These are phyloP conservation scores for Clavispora phyllophila DNA, from an alignment of 805 yeast species.

Conservation along the genomic window DNA sequence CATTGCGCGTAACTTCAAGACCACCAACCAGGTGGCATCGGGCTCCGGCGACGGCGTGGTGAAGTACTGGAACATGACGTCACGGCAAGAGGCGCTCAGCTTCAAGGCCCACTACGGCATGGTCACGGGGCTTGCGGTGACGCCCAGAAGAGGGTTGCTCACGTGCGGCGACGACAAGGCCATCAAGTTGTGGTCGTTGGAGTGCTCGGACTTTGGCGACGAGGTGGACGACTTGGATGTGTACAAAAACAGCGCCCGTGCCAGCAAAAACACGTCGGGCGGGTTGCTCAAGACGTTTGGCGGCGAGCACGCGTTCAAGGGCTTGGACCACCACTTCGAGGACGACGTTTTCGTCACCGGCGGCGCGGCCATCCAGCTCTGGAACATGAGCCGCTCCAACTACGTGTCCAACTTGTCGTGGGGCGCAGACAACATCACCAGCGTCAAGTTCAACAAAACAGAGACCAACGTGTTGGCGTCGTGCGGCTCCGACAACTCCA, in stretches of 20 bases:
- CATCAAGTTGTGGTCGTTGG: slow-evolving; percentile 82
- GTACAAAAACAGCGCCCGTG: slow-evolving; percentile 20
- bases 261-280: slow-evolving; percentile 22
- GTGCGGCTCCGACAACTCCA: slow-evolving; percentile 79
- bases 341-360: slow-evolving; percentile 83
- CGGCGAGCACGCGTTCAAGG: slow-evolving; percentile 79
- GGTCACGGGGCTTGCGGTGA: slow-evolving; percentile 75
- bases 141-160: slow-evolving; percentile 55
- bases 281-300: slow-evolving; percentile 75
- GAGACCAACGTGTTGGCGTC: slow-evolving; percentile 87
- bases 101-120: slow-evolving; percentile 88
- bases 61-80: slow-evolving; percentile 88
- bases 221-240: slow-evolving; percentile 26
- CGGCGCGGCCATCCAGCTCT: slow-evolving; percentile 82
- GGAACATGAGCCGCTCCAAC: slow-evolving; percentile 82
- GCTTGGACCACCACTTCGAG: slow-evolving; percentile 79
- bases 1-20: slow-evolving; percentile 70
- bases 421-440: slow-evolving; percentile 91
- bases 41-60: slow-evolving; percentile 95
- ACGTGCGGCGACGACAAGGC: slow-evolving; percentile 92
- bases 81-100: slow-evolving; percentile 67
- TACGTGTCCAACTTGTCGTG: slow-evolving; percentile 78
- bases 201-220: slow-evolving; percentile 47
- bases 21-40: slow-evolving; percentile 73
- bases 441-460: slow-evolving; percentile 82